Evolutionary conservation across 441 rosid genomes (phyloP), one percentile per base, ranked within the genome.

Genomic region (Cnidoscolus chayamansa): DNA sequence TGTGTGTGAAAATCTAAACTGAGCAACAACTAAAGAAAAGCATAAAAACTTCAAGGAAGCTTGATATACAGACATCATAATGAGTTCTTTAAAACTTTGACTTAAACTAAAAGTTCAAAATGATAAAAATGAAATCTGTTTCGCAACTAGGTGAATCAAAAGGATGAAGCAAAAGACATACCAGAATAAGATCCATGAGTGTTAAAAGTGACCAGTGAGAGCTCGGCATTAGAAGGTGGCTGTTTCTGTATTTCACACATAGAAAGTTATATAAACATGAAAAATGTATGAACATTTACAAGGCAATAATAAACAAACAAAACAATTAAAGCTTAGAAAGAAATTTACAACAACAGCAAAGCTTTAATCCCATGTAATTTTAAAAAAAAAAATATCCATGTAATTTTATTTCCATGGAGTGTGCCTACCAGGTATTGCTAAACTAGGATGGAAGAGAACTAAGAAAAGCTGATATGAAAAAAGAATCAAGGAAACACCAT

Each of bases 181-280:
- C 96, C 92, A 78, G 88, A 86, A 80, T 89, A 90, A 67, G 93
- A 81, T 76, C 97, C 98, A 80, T 91, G 91, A 73, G 94, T 74
- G 80, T 80, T 85, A 82, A 89, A 93, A 74, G 86, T 79, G 70
- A 93, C 91, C 77, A 93, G 71, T 30, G 93, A 78, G 58, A 91
- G 85, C 82, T 92, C 99, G 76, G 79, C 87, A 79, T 62, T 81
- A 48, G 93, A 82, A 74, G 81, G 73, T 70, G 87, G 60, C 13
- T 83, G 73, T 80, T 90, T 90, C 98, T 93, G 91, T 51, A 71
- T 50, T 74, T 75, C 35, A 70, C 70, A 59, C 74, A 50, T 53
- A 65, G 30, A 67, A 19, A 54, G 61, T 11, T 55, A 43, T n/a
- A 6, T 51, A 53, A 54, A 10, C 63, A 43, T 16, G 13, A 53